Evolutionary conservation across 345 rosid species (phyloP), one percentile per base, ranked within the genome.

Genomic region (Citrus australasica): DNA sequence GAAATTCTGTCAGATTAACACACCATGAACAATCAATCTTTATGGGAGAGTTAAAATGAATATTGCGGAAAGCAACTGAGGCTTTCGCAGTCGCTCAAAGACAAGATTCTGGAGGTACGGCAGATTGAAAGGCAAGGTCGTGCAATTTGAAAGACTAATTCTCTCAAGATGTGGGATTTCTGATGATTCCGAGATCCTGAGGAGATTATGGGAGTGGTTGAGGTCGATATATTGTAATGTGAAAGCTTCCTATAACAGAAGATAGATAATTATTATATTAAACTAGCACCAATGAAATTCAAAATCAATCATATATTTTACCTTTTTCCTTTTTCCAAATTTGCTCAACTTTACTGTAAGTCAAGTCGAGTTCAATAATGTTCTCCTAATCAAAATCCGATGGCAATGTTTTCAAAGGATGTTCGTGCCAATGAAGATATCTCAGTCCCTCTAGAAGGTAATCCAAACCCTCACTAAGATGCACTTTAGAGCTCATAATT

Each of bases 111-210:
- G 32, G 48, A 38, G 64, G 40, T 17, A 71, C 66, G 67, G 8
- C 0, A 33, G 37, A 30, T 27, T 67, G 58, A 11, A 53, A 16
- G 19, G 59, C 42, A 81, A 58, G 7, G 0, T 61, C 2, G 28
- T 40, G 28, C 63, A 81, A 55, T 70, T 73, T 6, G 65, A 59
- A 58, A 81, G 78, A 38, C n/a, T 51, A 33, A 75, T 42, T 51
- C 32, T 51, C 79, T 48, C 55, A 4, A 75, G 71, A 24, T 75
- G 48, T 59, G 35, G 75, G 14, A 69, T 19, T 11, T 35, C 65
- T 30, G n/a, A n/a, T 9, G 76, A 25, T 30, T 70, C 64, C 53
- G 79, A 59, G 4, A 62, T 38, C 40, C 38, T 61, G 13, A 8
- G 13, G 7, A 76, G 69, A 10, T 64, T 21, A 10, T 21, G 4